Base-by-base conservation (phyloP, 2,329 filamentous ascomycete genomes). In the Elsinoe perseae region DNA sequence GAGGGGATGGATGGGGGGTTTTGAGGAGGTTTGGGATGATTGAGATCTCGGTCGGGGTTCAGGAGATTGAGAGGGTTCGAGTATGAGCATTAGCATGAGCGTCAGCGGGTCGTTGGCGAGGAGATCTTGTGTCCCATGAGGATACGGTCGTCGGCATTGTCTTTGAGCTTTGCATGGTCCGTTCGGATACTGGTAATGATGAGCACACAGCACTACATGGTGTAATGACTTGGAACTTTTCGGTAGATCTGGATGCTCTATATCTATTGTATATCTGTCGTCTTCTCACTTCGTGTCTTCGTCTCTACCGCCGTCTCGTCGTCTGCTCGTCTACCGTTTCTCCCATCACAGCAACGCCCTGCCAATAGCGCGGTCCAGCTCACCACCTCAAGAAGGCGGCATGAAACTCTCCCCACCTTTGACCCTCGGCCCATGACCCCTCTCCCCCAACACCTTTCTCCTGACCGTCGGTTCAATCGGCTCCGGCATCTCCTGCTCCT, bases 341-440 rank as follows among this genome's bases (percentile, higher is more conserved):
- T 5, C 4, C 10, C 34, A 16, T 2, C 34, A 14, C 8, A 4
- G 16, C 23, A 25, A 9, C 4, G 3, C 18, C 23, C n/a, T n/a
- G n/a, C n/a, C n/a, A n/a, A n/a, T 36, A 9, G 5, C 28, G 28
- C 10, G 28, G 32, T 36, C 5, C 4, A 9, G 9, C 12, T 36
- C 32, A 4, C 4, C 25, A 8, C 5, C 30, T 52, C 48, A 34
- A 21, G 44, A 58, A 44, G 57, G 43, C 9, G 38, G 57, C 57
- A 58, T 56, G 14, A 43, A 48, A 6, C 52, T 50, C 23, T 32
- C 40, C 9, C 57, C 57, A 20, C 54, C 53, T 14, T 57, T 57
- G 20, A 58, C 34, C 40, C 57, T 53, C n/a, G 59, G 59, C 9
- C 59, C 59, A 34, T 60, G 59, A 12, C 59, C 59, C 10, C 54